Percentiles rank a stretch among this genome's conserved stretches.
Evolutionary conservation across 768 basidiomycete species (phyloP).

Genomic region (Hysterangium stoloniferum): DNA sequence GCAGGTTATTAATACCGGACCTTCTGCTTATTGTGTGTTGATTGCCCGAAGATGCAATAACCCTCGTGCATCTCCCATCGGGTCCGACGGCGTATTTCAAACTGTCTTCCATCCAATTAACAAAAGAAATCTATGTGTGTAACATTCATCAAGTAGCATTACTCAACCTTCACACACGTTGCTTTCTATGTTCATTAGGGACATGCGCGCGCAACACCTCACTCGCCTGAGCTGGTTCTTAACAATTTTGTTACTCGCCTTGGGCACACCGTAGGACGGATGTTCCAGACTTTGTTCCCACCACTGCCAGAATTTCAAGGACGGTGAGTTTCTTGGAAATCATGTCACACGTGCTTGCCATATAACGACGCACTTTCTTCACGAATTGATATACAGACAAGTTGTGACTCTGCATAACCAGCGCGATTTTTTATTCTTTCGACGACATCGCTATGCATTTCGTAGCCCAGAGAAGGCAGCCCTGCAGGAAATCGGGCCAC

Average conservation of each 20-base stretch:
- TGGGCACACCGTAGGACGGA: constrained; percentile 86
- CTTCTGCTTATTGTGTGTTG: constrained; percentile 10
- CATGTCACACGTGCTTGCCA: too few species aligned
- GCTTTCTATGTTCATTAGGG: constrained; percentile 42
- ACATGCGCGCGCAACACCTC: constrained; percentile 86
- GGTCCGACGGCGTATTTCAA: constrained; percentile 97
- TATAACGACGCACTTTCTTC: background rate
- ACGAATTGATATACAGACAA: constrained; percentile 41
- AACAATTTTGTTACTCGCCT: constrained; percentile 92
- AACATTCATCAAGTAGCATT: too few species aligned
- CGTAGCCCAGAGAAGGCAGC: constrained; percentile 85
- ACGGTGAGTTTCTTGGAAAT: constrained; percentile 12
- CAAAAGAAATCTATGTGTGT: constrained; percentile 78
- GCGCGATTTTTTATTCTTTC: constrained; percentile 95
- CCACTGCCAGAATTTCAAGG: constrained; percentile 93
- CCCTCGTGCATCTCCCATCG: constrained; percentile 79
- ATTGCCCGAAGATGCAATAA: constrained; percentile 70
- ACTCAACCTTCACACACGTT: background rate
- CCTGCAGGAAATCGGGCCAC: constrained; percentile 95
- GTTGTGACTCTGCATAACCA: constrained; percentile 97
- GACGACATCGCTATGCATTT: constrained; percentile 95
- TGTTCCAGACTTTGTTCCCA: constrained; percentile 96
- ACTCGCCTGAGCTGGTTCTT: constrained; percentile 90
- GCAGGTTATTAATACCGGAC: background rate
- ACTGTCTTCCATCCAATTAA: constrained; percentile 78